Base-by-base conservation (phyloP, 192 early-diverging fungal species). In the Umbelopsis sp. region DNA sequence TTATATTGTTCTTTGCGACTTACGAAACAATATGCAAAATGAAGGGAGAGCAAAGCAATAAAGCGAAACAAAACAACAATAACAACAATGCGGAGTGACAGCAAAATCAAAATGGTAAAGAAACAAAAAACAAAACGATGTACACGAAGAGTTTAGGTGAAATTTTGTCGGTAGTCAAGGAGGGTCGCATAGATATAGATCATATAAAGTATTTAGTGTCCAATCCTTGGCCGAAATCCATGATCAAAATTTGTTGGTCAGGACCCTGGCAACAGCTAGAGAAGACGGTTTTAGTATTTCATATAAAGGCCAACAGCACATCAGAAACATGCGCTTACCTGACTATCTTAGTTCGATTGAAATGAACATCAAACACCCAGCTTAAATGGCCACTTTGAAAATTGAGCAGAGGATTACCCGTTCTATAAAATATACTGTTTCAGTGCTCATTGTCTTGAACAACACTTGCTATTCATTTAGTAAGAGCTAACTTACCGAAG, bases 361-460 rank as follows among this genome's bases (percentile, higher is more conserved):
- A 93, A 66, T 94, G 94, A 15, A 98, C 91, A 81, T 97, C 93
- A 85, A 98, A 98, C 11, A 98, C 93, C 95, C 97, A 97, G 78
- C 91, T 93, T 10, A 86, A 84, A 73, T 96, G 94, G 4, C 88
- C 92, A 44, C 86, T 81, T 52, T 89, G 80, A 21, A 94, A 81
- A 78, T 94, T 85, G 58, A 93, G 69, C 30, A 92, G 74, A 64
- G 93, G 85, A 51, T 92, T 71, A n/a, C 93, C 95, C 3, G 90
- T 87, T 41, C 48, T 66, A 33, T 23, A 52, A 4, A 1, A 11
- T 46, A 18, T 16, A 46, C 37, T 25, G 46, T 21, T 66, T 44
- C 9, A 12, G 13, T 4, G 23, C 55, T 25, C 15, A 15, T 25
- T 25, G 12, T 49, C 16, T 49, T 6, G 2, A 61, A 1, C n/a